phyloP scores from a whole-genome alignment of 2,329 filamentous ascomycete genomes.

The Fusarium tuaranense region DNA sequence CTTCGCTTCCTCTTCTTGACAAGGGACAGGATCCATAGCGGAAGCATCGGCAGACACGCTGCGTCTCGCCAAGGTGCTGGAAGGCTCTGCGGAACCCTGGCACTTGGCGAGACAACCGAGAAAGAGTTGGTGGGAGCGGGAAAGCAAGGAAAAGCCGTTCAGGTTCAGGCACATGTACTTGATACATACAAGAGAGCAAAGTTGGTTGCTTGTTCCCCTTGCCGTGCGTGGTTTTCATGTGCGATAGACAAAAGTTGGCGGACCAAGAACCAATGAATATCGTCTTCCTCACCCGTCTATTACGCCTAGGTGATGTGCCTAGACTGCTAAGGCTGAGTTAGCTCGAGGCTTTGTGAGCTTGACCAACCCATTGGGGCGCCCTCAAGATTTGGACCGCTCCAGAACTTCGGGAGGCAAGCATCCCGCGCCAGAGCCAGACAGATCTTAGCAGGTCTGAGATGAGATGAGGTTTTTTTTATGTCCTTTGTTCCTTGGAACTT shows the following conservation, averaged over 20 bases:
- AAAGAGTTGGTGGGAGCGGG: constrained; percentile 2
- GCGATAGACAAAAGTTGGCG: constrained; percentile 11
- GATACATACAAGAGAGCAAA: constrained; percentile 17
- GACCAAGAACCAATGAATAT: constrained; percentile 20
- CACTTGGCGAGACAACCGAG: constrained; percentile 3
- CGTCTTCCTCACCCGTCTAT: constrained; percentile 8
- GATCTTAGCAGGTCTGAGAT: constrained; percentile 1
- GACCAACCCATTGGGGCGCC: constrained; percentile 19
- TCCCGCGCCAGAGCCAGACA: constrained; percentile 13
- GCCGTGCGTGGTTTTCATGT: constrained; percentile 9
- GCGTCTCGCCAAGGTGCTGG: constrained; percentile 30
- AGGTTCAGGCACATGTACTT: constrained; percentile 29
- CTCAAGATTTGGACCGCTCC: constrained; percentile 36
- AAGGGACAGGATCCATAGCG: constrained; percentile 37
- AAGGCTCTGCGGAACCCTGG: constrained; percentile 36
- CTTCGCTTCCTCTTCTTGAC: constrained; percentile 6
- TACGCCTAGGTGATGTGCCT: constrained; percentile 12
- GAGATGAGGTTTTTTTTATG: constrained; percentile 20
- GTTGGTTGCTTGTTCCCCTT: neutral
- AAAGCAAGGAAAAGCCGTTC: constrained; percentile 36
- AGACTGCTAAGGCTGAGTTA: constrained; percentile 18
- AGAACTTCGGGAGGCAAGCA: constrained; percentile 29
- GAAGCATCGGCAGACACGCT: constrained; percentile 33
- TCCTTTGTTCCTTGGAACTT: neutral
- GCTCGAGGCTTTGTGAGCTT: constrained; percentile 30